Evolutionary conservation across 2,329 filamentous ascomycete genomes (phyloP), one percentile per base, ranked within the genome.

Genomic region (Hymenoscyphus fraxineus): DNA sequence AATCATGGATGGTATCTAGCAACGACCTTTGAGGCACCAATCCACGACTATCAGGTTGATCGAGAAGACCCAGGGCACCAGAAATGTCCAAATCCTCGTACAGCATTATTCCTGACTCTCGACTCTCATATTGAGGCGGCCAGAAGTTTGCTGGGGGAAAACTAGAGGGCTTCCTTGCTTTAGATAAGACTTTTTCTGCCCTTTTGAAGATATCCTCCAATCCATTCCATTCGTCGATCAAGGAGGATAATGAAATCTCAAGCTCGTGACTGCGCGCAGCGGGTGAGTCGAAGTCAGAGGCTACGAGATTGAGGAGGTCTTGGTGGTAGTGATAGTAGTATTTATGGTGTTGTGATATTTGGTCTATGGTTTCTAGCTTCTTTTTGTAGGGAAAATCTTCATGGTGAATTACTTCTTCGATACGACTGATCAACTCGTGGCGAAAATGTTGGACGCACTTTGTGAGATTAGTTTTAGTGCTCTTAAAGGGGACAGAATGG

Each of bases 1-100:
- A 64, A 15, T 56, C 31, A 16, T 40, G 57, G 9, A 64, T 59
- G n/a, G 35, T 44, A n/a, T 60, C 35, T 9, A 54, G n/a, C 47
- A 27, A 54, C 4, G 47, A 47, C 40, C 38, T 32, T 35, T 27
- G 22, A 15, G 39, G 15, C 35, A 10, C 32, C 22, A 27, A 27
- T 59, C 32, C 58, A 39, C 58, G 58, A 59, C 10, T 27, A 39
- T 59, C 58, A 12, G 38, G 32, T 31, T 44, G 19, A 13, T 38
- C 19, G 35, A 59, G 58, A 39, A 59, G n/a, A 13, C 16, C 55
- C 35, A 58, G 38, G 16, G 31, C 55, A n/a, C 32, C 13, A 16
- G 55, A 10, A 38, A 58, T 31, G 7, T 15, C 7, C 47, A 54
- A 22, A 27, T 13, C 47, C 13, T 27, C 22, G 19, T 27, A 10